Base-by-base conservation (phyloP, 768 basidiomycete genomes). In the Termitomyces sp. region DNA sequence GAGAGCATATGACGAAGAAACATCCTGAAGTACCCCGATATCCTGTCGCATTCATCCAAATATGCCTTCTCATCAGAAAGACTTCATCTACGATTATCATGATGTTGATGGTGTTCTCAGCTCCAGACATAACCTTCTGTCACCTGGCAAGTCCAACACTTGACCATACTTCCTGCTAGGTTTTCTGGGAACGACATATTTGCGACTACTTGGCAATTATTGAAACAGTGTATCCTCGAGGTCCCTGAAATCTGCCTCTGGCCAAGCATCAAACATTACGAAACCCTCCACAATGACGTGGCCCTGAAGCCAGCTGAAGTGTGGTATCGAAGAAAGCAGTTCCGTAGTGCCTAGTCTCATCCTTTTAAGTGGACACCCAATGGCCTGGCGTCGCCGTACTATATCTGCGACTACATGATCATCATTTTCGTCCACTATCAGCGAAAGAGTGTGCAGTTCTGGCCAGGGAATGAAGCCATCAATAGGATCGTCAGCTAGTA, bases 391-490 rank as follows among this genome's bases (percentile, higher is more conserved):
- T 22, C 44, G 64, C 24, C 63, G 40, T 15, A 74, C 62, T 50
- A 77, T 59, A 11, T 70, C 66, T 20, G 66, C 59, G 15, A 78
- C 63, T 7, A 68, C 36, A 11, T 61, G 60, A 38, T 66, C 67
- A 44, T 77, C 71, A 28, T 66, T 63, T 11, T 63, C 61, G 55
- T 76, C 68, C 45, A 73, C 66, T 7, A 71, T 61, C 39, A 79
- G 69, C n/a, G 71, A 67, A 33, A 70, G 63, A 0, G 70, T 73
- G 18, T 67, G 64, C 33, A 79, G 64, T 15, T 57, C 61, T 35
- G 79, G 77, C 78, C 79, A 81, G 6, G 73, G 74, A 7, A 68
- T 59, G 12, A 55, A 57, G 3, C 16, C 49, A 42, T 22, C 48
- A 7, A 15, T 15, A 11, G 28, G 48, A 28, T 51, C 58, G 18